These are phyloP conservation scores for Sarcodon sp. DNA, from an alignment of 768 basidiomycete genomes.

Conservation along the genomic window DNA sequence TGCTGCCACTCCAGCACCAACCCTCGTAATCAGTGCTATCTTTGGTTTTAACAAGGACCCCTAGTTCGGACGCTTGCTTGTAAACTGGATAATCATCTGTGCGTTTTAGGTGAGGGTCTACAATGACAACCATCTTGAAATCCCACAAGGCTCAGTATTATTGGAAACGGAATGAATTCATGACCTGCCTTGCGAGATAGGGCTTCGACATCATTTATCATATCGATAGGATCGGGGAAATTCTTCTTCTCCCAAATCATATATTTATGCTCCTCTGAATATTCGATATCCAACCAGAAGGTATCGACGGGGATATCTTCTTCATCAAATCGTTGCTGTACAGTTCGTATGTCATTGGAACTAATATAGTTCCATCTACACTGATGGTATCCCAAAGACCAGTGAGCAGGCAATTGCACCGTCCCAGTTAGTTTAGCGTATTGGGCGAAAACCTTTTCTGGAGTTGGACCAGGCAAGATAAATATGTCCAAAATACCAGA, in stretches of 20 bases:
- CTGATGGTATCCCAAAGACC: slow-evolving; percentile 92
- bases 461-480: slow-evolving; percentile 84
- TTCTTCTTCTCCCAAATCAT: slow-evolving; percentile 91
- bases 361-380: slow-evolving; percentile 98
- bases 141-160: not conserved
- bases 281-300: slow-evolving; percentile 97
- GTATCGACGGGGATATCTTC: slow-evolving; percentile 93
- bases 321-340: slow-evolving; percentile 84
- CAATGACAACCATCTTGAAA: slow-evolving; percentile 87
- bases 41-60: slow-evolving; percentile 69
- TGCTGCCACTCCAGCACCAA: slow-evolving; percentile 98
- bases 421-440: slow-evolving; percentile 80
- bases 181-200: slow-evolving; percentile 67
- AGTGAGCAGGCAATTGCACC: slow-evolving; percentile 78
- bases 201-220: slow-evolving; percentile 83
- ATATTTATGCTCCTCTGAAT: slow-evolving; percentile 88
- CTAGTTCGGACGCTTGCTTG: slow-evolving; percentile 71
- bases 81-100: slow-evolving; percentile 70
- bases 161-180: not conserved
- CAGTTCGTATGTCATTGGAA: slow-evolving; percentile 74
- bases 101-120: slow-evolving; percentile 95
- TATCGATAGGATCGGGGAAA: slow-evolving; percentile 91
- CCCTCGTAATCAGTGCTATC: slow-evolving; percentile 88
- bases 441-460: slow-evolving; percentile 72
- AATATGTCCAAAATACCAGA: slow-evolving; percentile 93